These are phyloP conservation scores for Forsythia suspensa DNA, from an alignment of 257 asterid species.

Conservation along the genomic window DNA sequence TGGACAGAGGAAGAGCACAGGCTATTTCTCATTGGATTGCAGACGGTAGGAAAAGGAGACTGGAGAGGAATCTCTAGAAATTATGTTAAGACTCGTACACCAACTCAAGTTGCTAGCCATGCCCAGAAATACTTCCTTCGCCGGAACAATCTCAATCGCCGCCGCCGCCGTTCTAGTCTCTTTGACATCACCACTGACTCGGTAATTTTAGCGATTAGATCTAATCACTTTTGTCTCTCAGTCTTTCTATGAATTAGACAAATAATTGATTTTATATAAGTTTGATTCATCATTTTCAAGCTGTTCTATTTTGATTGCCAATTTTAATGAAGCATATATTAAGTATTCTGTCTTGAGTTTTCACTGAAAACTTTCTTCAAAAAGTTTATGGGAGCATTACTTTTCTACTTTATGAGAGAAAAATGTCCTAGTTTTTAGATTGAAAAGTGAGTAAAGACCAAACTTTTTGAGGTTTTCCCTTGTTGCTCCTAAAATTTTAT, in stretches of 20 bases:
- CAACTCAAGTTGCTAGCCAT: conserved; percentile 96
- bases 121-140: conserved; percentile 91
- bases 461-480: conserved; percentile 23
- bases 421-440: conserved; percentile 2
- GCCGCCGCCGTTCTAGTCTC: conserved; percentile 92
- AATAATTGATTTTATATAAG: conserved; percentile 11
- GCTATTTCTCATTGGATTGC: conserved; percentile 75
- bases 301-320: not conserved
- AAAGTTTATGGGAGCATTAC: conserved; percentile 8
- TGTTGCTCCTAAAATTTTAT: conserved; percentile 10
- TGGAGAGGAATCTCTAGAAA: conserved; percentile 92
- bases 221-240: not conserved
- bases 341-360: conserved; percentile 12
- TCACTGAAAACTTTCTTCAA: conserved; percentile 1
- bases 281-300: not conserved
- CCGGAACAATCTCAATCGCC: conserved; percentile 63
- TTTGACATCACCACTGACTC: conserved; percentile 82
- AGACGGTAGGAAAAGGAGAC: conserved; percentile 83
- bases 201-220: conserved; percentile 39
- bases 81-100: conserved; percentile 83
- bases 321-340: conserved; percentile 16
- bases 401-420: conserved; percentile 22
- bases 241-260: not conserved
- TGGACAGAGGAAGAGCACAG: conserved; percentile 95
- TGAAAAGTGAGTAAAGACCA: conserved; percentile 16